A percentile compares a stretch with the other conserved stretches of the same genome.
phyloP scores from a whole-genome alignment of 768 basidiomycete species.

The Rubroboletus pulcherrimus region DNA sequence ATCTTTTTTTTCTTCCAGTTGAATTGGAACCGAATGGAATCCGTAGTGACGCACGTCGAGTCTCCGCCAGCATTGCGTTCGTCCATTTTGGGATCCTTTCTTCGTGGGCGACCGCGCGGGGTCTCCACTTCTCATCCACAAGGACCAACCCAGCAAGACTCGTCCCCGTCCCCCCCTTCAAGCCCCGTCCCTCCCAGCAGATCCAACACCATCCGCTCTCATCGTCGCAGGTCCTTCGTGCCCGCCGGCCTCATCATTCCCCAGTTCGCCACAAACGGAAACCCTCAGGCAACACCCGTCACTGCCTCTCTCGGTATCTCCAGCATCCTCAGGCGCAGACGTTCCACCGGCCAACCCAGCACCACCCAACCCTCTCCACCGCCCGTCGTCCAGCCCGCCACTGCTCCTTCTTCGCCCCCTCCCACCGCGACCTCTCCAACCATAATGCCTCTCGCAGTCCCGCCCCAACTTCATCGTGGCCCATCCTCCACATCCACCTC shows the following conservation, averaged over 20 bases:
- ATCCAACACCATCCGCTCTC: constrained; percentile 20
- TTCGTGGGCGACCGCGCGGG: constrained; percentile 67
- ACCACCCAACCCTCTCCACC: constrained; percentile 17
- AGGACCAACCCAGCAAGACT: constrained; percentile 24
- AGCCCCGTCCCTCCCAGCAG: constrained; percentile 33
- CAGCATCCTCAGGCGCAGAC: constrained; percentile 62
- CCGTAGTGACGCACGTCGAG: constrained; percentile 19
- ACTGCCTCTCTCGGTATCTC: constrained; percentile 44
- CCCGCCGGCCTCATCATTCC: constrained; percentile 34
- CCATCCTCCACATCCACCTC: constrained; percentile 13
- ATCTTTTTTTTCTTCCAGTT: not conserved
- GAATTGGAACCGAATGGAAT: constrained; percentile 7
- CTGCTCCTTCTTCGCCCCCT: constrained; percentile 13
- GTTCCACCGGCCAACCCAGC: constrained; percentile 57
- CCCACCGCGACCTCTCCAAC: constrained; percentile 9
- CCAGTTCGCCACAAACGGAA: constrained; percentile 32
- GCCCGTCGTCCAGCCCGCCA: not conserved
- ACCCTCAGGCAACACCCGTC: constrained; percentile 21
- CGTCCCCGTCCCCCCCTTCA: constrained; percentile 43
- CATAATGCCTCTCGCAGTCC: constrained; percentile 20
- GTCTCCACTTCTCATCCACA: constrained; percentile 53
- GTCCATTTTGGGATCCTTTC: constrained; percentile 69
- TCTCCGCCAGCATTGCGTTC: constrained; percentile 39
- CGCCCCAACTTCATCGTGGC: constrained; percentile 19
- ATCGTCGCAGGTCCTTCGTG: constrained; percentile 40